These are phyloP conservation scores for Nakazawaea ernobii DNA, from an alignment of 805 yeast genomes.

Conservation along the genomic window DNA sequence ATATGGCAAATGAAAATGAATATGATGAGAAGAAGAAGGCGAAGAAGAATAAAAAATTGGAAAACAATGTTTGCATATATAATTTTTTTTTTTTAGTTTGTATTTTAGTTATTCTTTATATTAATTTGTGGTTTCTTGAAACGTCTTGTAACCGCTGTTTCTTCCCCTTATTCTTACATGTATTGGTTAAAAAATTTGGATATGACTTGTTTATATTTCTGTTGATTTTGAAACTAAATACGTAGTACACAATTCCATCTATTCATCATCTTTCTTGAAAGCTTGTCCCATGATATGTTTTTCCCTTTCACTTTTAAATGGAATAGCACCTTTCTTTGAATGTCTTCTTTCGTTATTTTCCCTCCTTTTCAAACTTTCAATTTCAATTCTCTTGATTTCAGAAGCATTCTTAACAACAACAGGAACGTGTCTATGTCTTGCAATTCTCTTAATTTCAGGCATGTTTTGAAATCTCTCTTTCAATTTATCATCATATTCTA, in stretches of 20 bases:
- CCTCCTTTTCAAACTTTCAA: conserved; percentile 67
- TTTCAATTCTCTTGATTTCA: conserved; percentile 76
- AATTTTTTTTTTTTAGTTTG: too few species aligned
- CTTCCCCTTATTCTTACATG: too few species aligned
- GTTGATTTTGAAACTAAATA: too few species aligned
- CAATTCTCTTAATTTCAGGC: conserved; percentile 92
- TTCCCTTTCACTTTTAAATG: conserved; percentile 66
- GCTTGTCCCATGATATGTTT: conserved; percentile 85
- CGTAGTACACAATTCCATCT: not conserved
- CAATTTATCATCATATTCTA: conserved; percentile 87
- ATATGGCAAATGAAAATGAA: too few species aligned
- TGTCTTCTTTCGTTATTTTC: conserved; percentile 81
- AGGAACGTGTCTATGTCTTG: conserved; percentile 92
- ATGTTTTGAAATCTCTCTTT: conserved; percentile 89
- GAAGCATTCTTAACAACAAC: conserved; percentile 79
- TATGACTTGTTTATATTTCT: too few species aligned
- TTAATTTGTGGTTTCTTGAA: too few species aligned
- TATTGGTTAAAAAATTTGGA: too few species aligned
- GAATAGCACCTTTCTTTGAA: conserved; percentile 55
- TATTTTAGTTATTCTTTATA: too few species aligned
- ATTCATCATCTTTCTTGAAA: conserved; percentile 36
- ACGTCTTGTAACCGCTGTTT: too few species aligned
- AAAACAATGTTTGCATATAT: too few species aligned
- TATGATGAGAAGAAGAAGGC: too few species aligned
- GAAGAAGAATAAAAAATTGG: too few species aligned